Percentiles rank a stretch among this genome's conserved stretches.
These are phyloP conservation scores for Trypanosoma congolense DNA, from an alignment of 208 protist species.

Conservation along the genomic window DNA sequence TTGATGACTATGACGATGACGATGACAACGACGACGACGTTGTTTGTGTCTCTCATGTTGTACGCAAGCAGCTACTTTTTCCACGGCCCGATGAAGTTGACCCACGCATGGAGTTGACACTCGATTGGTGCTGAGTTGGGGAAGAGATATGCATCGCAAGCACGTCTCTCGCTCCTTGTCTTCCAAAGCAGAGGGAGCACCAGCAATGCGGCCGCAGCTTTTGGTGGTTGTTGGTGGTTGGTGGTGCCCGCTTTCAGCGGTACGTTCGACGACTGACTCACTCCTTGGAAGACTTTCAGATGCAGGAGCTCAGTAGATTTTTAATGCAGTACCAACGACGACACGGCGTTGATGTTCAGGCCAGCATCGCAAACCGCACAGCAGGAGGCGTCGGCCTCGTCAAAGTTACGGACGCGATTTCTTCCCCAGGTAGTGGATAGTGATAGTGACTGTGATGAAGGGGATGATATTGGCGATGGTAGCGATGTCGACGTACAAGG, in stretches of 20 bases:
- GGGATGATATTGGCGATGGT: constrained; percentile 1
- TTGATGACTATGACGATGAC: constrained; percentile 5
- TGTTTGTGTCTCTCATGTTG: constrained; percentile 7
- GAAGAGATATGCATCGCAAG: constrained; percentile 21
- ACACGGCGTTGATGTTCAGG: constrained; percentile 34
- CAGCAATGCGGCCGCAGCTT: constrained; percentile 3
- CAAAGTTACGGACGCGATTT: constrained; percentile 22
- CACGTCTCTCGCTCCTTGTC: not conserved
- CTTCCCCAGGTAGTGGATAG: not conserved
- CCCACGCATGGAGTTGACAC: constrained; percentile 47
- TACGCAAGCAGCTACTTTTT: constrained; percentile 21
- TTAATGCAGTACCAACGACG: constrained; percentile 41
- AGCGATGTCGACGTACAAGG: not conserved
- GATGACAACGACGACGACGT: constrained; percentile 27
- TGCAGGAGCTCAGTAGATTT: constrained; percentile 58
- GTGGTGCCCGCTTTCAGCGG: constrained; percentile 28
- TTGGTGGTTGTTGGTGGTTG: constrained; percentile 46
- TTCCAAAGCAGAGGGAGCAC: constrained; percentile 2
- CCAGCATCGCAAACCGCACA: not conserved
- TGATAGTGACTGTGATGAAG: constrained; percentile 2
- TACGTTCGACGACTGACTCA: constrained; percentile 55
- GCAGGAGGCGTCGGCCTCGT: not conserved
- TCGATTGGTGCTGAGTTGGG: constrained; percentile 54
- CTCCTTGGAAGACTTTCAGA: constrained; percentile 43
- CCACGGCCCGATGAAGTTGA: constrained; percentile 56